A percentile compares a stretch with the other conserved stretches of the same genome.
These are phyloP conservation scores for Spiraea crenata DNA, from an alignment of 331 rosid genomes.

Conservation along the genomic window DNA sequence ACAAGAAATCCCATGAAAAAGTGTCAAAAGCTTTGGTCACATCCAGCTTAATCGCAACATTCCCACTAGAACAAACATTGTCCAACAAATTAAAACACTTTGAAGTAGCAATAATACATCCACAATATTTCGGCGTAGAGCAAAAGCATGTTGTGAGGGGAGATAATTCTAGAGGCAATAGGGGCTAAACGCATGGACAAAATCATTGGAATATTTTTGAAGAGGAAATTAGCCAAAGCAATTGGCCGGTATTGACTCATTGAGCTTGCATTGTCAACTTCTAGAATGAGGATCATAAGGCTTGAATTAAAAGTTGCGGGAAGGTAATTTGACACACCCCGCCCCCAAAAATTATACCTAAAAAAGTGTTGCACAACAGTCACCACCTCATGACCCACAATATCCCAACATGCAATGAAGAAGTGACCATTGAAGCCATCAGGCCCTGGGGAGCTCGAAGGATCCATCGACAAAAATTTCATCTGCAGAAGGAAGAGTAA, in stretches of 20 bases:
- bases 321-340: too few relatives aligned
- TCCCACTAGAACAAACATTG: not conserved
- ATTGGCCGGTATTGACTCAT: not conserved
- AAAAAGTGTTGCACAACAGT: not conserved
- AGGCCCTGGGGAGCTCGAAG: not conserved
- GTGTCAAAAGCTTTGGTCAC: not conserved
- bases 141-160: not conserved
- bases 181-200: not conserved
- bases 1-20: not conserved
- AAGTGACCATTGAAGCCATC: not conserved
- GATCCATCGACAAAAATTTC: not conserved
- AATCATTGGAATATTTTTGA: not conserved
- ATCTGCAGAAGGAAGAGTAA: not conserved
- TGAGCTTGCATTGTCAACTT: not conserved
- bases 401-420: not conserved
- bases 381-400: not conserved
- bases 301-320: not conserved
- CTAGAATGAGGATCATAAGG: not conserved
- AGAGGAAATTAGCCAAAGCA: not conserved
- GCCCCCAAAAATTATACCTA: too few relatives aligned
- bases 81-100: not conserved
- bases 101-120: not conserved
- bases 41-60: not conserved
- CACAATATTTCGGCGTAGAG: not conserved
- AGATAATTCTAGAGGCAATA: not conserved